Conservation (phyloP, 108 stramenopile species). For the Cyclotella cryptica region DNA sequence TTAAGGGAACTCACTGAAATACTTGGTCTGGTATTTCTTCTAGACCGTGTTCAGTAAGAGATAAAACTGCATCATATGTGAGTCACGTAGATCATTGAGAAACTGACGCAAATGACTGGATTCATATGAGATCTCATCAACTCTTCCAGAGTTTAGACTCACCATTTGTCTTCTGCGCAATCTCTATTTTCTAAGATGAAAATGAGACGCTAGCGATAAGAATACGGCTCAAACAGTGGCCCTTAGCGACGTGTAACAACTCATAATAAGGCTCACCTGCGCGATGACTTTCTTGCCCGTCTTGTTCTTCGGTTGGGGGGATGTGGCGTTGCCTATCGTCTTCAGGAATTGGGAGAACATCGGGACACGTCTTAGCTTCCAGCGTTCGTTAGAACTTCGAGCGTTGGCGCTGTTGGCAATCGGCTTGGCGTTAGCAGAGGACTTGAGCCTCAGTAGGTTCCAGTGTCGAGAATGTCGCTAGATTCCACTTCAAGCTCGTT, state of each 20-base stretch:
- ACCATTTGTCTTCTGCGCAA: conserved; percentile 48
- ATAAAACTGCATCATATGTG: conserved; percentile 51
- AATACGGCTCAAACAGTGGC: background rate
- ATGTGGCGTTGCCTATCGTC: conserved; percentile 70
- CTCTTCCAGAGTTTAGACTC: background rate
- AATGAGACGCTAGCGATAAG: background rate
- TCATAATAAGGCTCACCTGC: conserved; percentile 48
- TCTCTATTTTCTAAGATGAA: conserved; percentile 37
- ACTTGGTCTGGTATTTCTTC: conserved; percentile 70
- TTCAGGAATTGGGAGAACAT: conserved; percentile 9
- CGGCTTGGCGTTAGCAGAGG: no score
- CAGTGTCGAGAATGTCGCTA: no score
- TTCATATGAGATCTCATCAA: background rate
- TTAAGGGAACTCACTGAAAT: conserved; percentile 62
- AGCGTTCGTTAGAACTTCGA: background rate
- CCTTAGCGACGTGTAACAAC: background rate
- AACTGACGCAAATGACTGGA: background rate
- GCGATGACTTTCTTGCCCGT: conserved; percentile 73
- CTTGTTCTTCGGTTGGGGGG: conserved; percentile 70
- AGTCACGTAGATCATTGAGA: background rate
- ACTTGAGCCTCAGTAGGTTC: no score
- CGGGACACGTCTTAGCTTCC: background rate
- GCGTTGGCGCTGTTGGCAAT: background rate
- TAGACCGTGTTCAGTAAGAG: conserved; percentile 79
- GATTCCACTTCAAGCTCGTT: no score